Evolutionary conservation across 495 filamentous ascomycete genomes (phyloP).

Genomic region (Trichoderma gamsii): DNA sequence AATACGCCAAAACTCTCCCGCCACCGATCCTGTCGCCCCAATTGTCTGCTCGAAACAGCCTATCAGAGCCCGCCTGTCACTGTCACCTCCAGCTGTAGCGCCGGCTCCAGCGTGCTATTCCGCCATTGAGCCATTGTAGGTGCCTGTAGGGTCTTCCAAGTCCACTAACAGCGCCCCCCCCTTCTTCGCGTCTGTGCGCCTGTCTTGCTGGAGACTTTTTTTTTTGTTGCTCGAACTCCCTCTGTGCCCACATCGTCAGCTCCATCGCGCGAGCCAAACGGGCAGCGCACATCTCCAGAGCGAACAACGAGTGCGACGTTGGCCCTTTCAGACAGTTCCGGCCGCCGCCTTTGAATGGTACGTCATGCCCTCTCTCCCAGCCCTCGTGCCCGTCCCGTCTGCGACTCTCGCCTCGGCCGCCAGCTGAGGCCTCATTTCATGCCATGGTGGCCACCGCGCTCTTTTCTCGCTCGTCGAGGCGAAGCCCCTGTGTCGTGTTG

Average conservation of each 20-base stretch:
- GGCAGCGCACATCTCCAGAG: constrained; percentile 10
- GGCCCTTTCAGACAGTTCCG: constrained; percentile 7
- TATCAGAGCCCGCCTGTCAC: constrained; percentile 9
- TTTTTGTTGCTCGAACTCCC: constrained; percentile 14
- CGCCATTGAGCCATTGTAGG: constrained; percentile 21
- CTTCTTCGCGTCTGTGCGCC: constrained; percentile 14
- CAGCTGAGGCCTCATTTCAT: not conserved
- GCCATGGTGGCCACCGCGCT: not conserved
- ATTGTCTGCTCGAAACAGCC: not conserved
- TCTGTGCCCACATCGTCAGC: constrained; percentile 10
- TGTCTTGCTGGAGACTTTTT: constrained; percentile 12
- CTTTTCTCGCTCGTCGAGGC: not conserved
- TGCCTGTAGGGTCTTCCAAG: constrained; percentile 1
- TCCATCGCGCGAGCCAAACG: constrained; percentile 11
- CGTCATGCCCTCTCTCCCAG: constrained; percentile 4
- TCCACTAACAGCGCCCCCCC: constrained; percentile 2
- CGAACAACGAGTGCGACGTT: constrained; percentile 13
- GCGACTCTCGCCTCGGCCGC: not conserved
- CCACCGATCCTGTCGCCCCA: not conserved
- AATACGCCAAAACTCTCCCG: not conserved
- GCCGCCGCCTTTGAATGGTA: constrained; percentile 15
- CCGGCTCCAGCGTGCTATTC: not conserved
- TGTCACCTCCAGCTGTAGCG: not conserved
- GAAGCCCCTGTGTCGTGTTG: not conserved
- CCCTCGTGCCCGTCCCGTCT: not conserved